Percentiles rank a stretch among this genome's conserved stretches.
Evolutionary conservation across 495 filamentous ascomycete species (phyloP).

Genomic region (Paragyromitra xinjiangensis): DNA sequence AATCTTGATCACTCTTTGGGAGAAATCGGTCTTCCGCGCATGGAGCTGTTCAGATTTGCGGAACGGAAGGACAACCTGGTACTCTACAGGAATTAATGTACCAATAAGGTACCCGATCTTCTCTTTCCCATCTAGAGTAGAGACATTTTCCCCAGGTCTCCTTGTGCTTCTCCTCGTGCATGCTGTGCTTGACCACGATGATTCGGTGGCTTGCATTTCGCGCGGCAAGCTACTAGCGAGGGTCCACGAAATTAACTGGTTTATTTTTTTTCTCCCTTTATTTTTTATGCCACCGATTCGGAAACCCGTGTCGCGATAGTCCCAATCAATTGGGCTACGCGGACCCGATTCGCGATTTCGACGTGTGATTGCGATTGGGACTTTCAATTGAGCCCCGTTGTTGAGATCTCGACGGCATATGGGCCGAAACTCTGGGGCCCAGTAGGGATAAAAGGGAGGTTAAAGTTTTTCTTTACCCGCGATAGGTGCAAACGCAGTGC

Average conservation of each 20-base stretch:
- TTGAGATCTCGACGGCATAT: slow-evolving; percentile 28
- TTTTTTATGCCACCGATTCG: slow-evolving; percentile 21
- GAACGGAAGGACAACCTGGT: slow-evolving; percentile 17
- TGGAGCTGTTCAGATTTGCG: background rate
- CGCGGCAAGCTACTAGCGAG: background rate
- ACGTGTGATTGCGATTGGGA: slow-evolving; percentile 18
- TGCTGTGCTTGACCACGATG: slow-evolving; percentile 1
- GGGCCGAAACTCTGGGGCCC: background rate
- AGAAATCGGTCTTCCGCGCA: slow-evolving; percentile 9
- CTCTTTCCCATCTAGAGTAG: slow-evolving; percentile 21
- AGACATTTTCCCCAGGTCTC: background rate
- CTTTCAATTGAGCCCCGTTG: slow-evolving; percentile 6
- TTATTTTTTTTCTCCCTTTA: background rate
- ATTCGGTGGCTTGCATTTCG: slow-evolving; percentile 21
- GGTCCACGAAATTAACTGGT: slow-evolving; percentile 8
- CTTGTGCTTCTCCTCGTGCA: background rate
- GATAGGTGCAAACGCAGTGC: slow-evolving; percentile 6
- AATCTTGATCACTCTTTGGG: background rate
- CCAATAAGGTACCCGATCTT: slow-evolving; percentile 16
- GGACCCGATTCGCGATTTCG: slow-evolving; percentile 35
- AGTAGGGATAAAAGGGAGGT: slow-evolving; percentile 24
- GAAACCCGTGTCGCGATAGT: background rate
- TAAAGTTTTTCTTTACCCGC: slow-evolving; percentile 25
- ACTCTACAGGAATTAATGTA: background rate
- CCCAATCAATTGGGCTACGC: slow-evolving; percentile 6